A percentile compares a stretch with the other conserved stretches of the same genome.
These are phyloP conservation scores for Cladosporium velox DNA, from an alignment of 2,329 filamentous ascomycete genomes.

Conservation along the genomic window DNA sequence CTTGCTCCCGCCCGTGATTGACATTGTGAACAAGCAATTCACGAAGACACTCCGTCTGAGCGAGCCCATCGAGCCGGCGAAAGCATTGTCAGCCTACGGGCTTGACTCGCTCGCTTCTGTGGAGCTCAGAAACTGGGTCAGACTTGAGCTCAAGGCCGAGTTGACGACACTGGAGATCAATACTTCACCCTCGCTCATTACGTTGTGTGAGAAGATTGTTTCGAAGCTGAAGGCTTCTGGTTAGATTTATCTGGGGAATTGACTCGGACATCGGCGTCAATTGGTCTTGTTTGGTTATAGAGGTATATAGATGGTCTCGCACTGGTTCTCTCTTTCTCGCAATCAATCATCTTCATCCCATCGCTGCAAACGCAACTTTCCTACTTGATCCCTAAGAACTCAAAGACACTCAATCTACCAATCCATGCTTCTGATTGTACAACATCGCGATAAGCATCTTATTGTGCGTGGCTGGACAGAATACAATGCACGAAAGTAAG, in stretches of 20 bases:
- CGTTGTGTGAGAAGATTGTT: conserved; percentile 2
- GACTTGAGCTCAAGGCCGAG: conserved; percentile 2
- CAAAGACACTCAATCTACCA: background rate
- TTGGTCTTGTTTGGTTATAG: background rate
- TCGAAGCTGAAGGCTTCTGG: conserved; percentile 1
- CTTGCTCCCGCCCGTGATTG: background rate
- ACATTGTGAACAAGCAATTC: conserved; percentile 5
- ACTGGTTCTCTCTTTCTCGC: background rate
- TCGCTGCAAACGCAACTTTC: background rate
- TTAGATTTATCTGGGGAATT: background rate
- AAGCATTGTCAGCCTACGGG: background rate
- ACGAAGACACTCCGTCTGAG: conserved; percentile 4
- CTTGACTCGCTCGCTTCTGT: background rate
- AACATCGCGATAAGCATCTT: background rate
- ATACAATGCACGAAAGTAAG: background rate
- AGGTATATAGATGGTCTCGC: background rate
- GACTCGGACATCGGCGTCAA: background rate
- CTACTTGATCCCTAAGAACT: too few relatives aligned
- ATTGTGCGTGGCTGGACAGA: background rate
- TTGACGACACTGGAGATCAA: conserved; percentile 3
- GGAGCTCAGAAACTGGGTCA: conserved; percentile 1
- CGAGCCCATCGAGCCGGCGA: background rate
- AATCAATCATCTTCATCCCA: background rate
- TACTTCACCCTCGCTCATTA: background rate
- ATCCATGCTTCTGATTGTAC: background rate